Evolutionary conservation across 129 eudicot genomes (phyloP), one percentile per base, ranked within the genome.

Genomic region (Centrapalus pauciflorus): DNA sequence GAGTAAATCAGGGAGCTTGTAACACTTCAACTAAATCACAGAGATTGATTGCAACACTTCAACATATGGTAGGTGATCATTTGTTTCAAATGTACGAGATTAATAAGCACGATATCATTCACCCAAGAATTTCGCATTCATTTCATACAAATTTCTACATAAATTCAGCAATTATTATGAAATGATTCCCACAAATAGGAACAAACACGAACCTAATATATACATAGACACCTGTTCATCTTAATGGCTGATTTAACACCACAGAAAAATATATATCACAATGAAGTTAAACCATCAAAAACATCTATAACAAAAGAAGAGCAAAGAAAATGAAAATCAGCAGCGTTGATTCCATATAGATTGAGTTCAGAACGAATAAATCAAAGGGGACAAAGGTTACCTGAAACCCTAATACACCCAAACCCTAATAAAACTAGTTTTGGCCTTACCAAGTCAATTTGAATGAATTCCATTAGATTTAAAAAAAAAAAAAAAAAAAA

Each of bases 1-100:
- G 4, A 48, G 70, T 25, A 35, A 19, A 50, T 61, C 64, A 21
- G 10, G 37, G 4, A 56, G 61, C 65, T 64, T 37, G 45, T 45
- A 27, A 63, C 43, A 61, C 69, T 34, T 14, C 34, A 37, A 62
- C 61, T 25, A 35, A 19, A 50, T 61, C 64, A 21, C 11, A 32
- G 4, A 56, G 61, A 74, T 64, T 37, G 45, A n/a, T n/a, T n/a
- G n/a, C 32, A 27, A 63, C 43, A 61, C 69, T 34, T 14, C 34
- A 37, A 49, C 55, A 26, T 10, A 49, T 54, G 35, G 61, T 73
- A 64, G 72, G 61, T 74, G 49, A 55, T 17, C 16, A 16, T 56
- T 23, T 65, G 20, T 32, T 41, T 41, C 10, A 73, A 24, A 55
- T 49, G 78, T 32, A 63, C 21, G 64, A 28, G 64, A 28, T 30